Conservation (phyloP, 441 rosid species). For the Bruguiera hainesii region DNA sequence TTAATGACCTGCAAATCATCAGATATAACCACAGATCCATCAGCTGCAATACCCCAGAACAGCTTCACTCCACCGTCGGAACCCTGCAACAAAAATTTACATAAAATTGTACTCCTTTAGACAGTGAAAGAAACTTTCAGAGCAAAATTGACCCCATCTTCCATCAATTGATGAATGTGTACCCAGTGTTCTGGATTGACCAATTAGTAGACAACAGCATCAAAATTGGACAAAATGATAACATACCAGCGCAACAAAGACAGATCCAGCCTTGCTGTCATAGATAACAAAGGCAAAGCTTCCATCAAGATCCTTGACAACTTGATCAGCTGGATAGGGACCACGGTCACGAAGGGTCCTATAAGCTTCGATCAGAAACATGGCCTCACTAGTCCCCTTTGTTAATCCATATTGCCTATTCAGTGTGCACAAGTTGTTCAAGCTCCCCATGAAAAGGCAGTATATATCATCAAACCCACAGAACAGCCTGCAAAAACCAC, state of each 20-base stretch:
- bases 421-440: conserved; percentile 64
- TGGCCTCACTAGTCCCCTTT: conserved; percentile 68
- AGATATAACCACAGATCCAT: conserved; percentile 75
- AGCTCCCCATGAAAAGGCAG: conserved; percentile 77
- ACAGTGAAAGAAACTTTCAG: too few species aligned
- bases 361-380: conserved; percentile 80
- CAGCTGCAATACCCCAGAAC: conserved; percentile 87
- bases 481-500: conserved; percentile 50
- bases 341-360: conserved; percentile 88
- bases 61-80: conserved; percentile 69
- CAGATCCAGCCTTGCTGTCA: conserved; percentile 60
- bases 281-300: conserved; percentile 77
- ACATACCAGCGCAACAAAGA: conserved; percentile 66
- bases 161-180: too few species aligned
- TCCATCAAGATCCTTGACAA: conserved; percentile 81
- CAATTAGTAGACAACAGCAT: not conserved
- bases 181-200: too few species aligned
- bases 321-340: conserved; percentile 94
- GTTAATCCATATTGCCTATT: conserved; percentile 73
- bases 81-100: conserved; percentile 37
- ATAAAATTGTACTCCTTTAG: too few species aligned
- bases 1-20: conserved; percentile 67
- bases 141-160: too few species aligned
- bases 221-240: not conserved
- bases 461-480: conserved; percentile 69